Conservation (phyloP, 2,329 filamentous ascomycete genomes). For the Xylariaceae sp. region DNA sequence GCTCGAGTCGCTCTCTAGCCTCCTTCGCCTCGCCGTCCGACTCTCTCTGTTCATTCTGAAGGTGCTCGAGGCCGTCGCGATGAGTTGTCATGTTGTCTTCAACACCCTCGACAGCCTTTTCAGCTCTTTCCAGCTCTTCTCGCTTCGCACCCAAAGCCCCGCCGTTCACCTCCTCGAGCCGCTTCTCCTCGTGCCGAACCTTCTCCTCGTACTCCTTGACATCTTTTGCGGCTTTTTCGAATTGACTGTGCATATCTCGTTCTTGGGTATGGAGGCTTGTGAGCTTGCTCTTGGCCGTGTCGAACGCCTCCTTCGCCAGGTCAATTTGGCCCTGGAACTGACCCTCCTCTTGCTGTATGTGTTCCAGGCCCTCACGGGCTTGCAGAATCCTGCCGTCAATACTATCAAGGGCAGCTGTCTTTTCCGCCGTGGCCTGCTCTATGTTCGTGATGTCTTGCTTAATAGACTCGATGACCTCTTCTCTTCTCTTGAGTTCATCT, state of each 20-base stretch:
- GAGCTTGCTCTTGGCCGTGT: conserved; percentile 46
- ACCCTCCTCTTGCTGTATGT: conserved; percentile 38
- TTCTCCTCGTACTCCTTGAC: conserved; percentile 38
- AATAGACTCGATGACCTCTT: conserved; percentile 17
- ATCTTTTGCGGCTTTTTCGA: conserved; percentile 45
- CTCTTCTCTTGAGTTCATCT: conserved; percentile 31
- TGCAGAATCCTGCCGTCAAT: conserved; percentile 37
- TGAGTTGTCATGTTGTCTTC: conserved; percentile 20
- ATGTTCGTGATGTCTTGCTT: conserved; percentile 30
- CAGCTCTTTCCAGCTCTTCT: conserved; percentile 50
- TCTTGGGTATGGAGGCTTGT: conserved; percentile 53
- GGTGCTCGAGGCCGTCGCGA: conserved; percentile 13
- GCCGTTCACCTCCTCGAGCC: conserved; percentile 61
- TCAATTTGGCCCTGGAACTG: conserved; percentile 38
- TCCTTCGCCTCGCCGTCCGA: conserved; percentile 19
- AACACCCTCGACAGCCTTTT: conserved; percentile 39
- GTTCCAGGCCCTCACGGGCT: conserved; percentile 31
- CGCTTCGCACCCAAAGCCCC: conserved; percentile 58
- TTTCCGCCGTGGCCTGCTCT: conserved; percentile 28
- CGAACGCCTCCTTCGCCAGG: conserved; percentile 43
- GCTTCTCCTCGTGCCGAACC: conserved; percentile 48
- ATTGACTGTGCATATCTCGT: conserved; percentile 52
- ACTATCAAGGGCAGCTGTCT: conserved; percentile 41
- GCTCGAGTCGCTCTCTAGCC: conserved; percentile 23
- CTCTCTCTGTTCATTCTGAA: conserved; percentile 22